Evolutionary conservation across 805 yeast genomes (phyloP), one percentile per base, ranked within the genome.

Genomic region (Candida chauliodis): DNA sequence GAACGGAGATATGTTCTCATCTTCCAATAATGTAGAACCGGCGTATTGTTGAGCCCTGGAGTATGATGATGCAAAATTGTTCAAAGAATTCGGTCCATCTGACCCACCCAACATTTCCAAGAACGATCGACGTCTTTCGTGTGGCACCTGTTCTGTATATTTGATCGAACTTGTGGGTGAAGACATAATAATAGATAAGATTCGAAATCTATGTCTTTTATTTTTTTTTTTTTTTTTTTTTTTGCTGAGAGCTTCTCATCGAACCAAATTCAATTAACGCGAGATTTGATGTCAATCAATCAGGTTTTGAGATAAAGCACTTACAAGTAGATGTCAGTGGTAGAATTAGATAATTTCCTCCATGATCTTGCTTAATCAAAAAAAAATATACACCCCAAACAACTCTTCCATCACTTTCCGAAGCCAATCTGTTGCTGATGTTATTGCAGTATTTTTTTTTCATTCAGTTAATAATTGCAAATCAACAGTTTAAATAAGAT

Each of bases 61-160:
- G 45, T 59, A 63, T 9, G 71, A 63, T 5, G 68, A 59, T 11
- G 70, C 71, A 44, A 68, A 68, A 40, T 66, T 65, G 46, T 46
- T 48, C 32, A 68, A 33, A 9, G 71, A 63, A 44, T 67, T 67
- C 5, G 53, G 45, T 4, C 69, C 68, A 5, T 68, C 68, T 11
- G 40, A 39, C 9, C 28, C 28, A 27, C 18, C 18, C 16, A 27
- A 10, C 13, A 27, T 27, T 34, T 61, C 68, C 37, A 63, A 40
- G 25, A 63, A 50, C 16, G 66, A 61, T 29, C 39, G 40, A 34
- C 68, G 40, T 42, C 66, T 37, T 14, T 25, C 29, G 9, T 26
- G 34, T 8, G 30, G 3, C 3, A 11, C 13, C n/a, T n/a, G n/a
- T 4, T 14, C 28, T 8, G 9, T 8, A 14, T 15, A 11, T n/a